A percentile compares a stretch with the other conserved stretches of the same genome.
phyloP scores from a whole-genome alignment of 139 green algal genomes.

The Chlorella sp. region DNA sequence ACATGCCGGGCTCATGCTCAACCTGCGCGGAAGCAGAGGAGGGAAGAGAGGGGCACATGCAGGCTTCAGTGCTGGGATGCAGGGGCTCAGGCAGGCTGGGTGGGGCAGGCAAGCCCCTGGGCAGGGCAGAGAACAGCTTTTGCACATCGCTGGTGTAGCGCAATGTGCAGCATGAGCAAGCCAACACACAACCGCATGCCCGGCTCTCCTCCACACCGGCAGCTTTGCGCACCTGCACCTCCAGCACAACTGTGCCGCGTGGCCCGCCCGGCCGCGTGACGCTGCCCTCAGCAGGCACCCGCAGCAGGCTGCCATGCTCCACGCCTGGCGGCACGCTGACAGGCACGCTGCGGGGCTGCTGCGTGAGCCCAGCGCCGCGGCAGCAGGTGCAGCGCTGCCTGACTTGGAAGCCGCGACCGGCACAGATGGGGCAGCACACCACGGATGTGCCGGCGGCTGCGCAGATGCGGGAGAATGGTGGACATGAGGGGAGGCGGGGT shows the following conservation, averaged over 20 bases:
- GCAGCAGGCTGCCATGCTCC: slow-evolving; percentile 11
- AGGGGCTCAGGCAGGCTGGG: no score
- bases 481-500: not conserved
- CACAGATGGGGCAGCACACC: slow-evolving; percentile 28
- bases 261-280: not conserved
- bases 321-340: slow-evolving; percentile 20
- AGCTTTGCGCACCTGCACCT: not conserved
- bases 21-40: not conserved
- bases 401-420: not conserved
- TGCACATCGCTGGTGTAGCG: no score
- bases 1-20: not conserved
- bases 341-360: not conserved
- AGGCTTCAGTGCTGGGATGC: not conserved
- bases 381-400: slow-evolving; percentile 2
- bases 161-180: no score
- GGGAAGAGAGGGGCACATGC: not conserved
- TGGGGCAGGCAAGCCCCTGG: not conserved
- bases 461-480: no score
- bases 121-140: no score
- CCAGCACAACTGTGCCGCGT: not conserved
- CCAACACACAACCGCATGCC: no score
- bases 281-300: not conserved
- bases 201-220: not conserved
- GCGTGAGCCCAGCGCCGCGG: not conserved
- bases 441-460: not conserved